phyloP scores from a whole-genome alignment of 108 stramenopile genomes.

The Fragilariopsis cylindrus region DNA sequence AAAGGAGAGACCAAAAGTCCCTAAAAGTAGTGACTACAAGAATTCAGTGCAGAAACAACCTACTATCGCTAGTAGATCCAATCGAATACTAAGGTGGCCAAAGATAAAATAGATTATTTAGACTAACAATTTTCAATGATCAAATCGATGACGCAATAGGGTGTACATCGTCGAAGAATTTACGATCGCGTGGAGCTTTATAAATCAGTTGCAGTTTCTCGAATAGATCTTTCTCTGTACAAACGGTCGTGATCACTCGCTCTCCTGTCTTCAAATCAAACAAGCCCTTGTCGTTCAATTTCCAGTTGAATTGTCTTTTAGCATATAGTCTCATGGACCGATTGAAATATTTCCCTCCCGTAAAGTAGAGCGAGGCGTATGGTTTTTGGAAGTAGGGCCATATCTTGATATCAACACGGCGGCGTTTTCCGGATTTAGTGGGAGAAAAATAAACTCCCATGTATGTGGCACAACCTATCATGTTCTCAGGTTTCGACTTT shows the following conservation, averaged over 20 bases:
- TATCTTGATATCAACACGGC: slow-evolving; percentile 61
- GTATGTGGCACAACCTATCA: background rate
- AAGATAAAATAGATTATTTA: background rate
- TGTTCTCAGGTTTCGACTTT: background rate
- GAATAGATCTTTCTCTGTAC: slow-evolving; percentile 50
- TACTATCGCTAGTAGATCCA: too few relatives aligned
- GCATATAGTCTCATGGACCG: slow-evolving; percentile 58
- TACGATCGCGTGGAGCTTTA: slow-evolving; percentile 50
- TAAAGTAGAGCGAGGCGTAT: slow-evolving; percentile 61
- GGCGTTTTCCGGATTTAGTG: slow-evolving; percentile 15
- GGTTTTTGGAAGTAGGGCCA: slow-evolving; percentile 46
- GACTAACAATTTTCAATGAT: background rate
- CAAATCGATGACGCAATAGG: background rate
- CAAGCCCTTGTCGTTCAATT: slow-evolving; percentile 54
- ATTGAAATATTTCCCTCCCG: slow-evolving; percentile 62
- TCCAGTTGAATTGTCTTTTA: slow-evolving; percentile 22
- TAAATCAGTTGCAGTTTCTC: slow-evolving; percentile 47
- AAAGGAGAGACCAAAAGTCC: slow-evolving; percentile 23
- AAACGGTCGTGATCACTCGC: slow-evolving; percentile 26
- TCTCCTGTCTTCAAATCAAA: slow-evolving; percentile 19
- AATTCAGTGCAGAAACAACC: background rate
- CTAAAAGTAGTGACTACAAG: slow-evolving; percentile 20
- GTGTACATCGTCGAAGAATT: slow-evolving; percentile 48
- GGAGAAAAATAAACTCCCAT: slow-evolving; percentile 55
- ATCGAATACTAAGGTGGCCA: too few relatives aligned